phyloP scores from a whole-genome alignment of 176 grass and related monocot genomes.

The Rhynchospora pubera region DNA sequence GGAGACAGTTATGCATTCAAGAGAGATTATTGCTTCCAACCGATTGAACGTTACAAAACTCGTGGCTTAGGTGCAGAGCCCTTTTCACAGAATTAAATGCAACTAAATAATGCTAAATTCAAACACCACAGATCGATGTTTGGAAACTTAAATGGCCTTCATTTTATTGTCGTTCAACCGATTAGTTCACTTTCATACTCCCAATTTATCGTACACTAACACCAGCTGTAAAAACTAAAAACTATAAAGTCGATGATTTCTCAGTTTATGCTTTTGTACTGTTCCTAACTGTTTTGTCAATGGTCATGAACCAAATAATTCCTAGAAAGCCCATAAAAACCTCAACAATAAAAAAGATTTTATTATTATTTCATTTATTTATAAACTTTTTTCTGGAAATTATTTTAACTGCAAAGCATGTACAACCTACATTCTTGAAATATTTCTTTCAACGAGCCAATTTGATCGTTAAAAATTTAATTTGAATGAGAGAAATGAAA shows the following conservation, averaged over 20 bases:
- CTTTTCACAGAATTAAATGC: slow-evolving; percentile 14
- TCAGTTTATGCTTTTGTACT: not conserved
- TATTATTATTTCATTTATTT: not conserved
- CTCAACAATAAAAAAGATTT: not conserved
- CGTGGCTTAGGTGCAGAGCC: not conserved
- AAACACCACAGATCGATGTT: not conserved
- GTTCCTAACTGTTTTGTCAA: not conserved
- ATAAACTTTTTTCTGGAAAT: not conserved
- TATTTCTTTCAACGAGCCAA: not conserved
- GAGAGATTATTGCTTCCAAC: not conserved
- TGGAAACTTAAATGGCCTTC: not conserved
- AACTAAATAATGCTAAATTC: not conserved
- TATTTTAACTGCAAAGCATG: not conserved
- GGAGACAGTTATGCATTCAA: slow-evolving; percentile 15
- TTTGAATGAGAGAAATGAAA: not conserved
- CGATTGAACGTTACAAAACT: not conserved
- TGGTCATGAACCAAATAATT: not conserved
- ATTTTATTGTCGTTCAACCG: not conserved
- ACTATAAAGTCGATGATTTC: not conserved
- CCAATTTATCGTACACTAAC: not conserved
- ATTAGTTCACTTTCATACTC: not conserved
- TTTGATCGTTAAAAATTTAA: not conserved
- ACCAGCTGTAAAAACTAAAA: too few relatives aligned
- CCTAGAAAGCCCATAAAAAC: not conserved
- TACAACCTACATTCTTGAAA: not conserved